A percentile compares a stretch with the other conserved stretches of the same genome.
Conservation (phyloP, 2,329 filamentous ascomycete species). For the Shiraia sp. region DNA sequence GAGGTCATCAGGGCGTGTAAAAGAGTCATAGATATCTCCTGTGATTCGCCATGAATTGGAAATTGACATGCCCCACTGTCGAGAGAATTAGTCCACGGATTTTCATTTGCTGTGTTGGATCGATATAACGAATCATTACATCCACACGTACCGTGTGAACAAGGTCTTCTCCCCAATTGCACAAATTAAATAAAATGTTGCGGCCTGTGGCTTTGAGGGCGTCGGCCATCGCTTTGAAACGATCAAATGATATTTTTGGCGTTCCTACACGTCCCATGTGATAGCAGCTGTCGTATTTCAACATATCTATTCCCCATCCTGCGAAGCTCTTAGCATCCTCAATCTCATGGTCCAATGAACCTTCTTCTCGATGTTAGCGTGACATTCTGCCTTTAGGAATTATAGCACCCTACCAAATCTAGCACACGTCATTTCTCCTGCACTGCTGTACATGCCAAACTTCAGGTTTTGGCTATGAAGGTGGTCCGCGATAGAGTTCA, state of each 20-base stretch:
- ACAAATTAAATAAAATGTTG: constrained; percentile 34
- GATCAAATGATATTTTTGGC: constrained; percentile 28
- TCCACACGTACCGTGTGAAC: constrained; percentile 27
- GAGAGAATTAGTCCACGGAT: constrained; percentile 3
- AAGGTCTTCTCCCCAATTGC: constrained; percentile 42
- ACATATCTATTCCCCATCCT: constrained; percentile 41
- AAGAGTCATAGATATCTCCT: constrained; percentile 36
- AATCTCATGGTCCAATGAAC: constrained; percentile 29
- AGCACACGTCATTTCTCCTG: constrained; percentile 58
- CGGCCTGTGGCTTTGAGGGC: constrained; percentile 26
- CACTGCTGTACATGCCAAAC: constrained; percentile 65
- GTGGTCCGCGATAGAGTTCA: constrained; percentile 55
- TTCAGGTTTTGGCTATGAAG: constrained; percentile 55
- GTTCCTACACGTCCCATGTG: constrained; percentile 33
- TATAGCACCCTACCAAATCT: constrained; percentile 51
- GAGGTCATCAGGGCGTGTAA: constrained; percentile 31
- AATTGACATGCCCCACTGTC: constrained; percentile 40
- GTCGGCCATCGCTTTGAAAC: constrained; percentile 33
- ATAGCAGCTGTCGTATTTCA: constrained; percentile 46
- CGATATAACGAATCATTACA: neutral
- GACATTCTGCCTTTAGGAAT: neutral
- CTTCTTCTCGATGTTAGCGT: constrained; percentile 15
- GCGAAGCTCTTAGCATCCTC: constrained; percentile 33
- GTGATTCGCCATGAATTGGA: constrained; percentile 42
- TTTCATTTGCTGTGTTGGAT: neutral